A percentile compares a stretch with the other conserved stretches of the same genome.
Evolutionary conservation across 495 filamentous ascomycete species (phyloP).

Genomic region (Penicillium taxi): DNA sequence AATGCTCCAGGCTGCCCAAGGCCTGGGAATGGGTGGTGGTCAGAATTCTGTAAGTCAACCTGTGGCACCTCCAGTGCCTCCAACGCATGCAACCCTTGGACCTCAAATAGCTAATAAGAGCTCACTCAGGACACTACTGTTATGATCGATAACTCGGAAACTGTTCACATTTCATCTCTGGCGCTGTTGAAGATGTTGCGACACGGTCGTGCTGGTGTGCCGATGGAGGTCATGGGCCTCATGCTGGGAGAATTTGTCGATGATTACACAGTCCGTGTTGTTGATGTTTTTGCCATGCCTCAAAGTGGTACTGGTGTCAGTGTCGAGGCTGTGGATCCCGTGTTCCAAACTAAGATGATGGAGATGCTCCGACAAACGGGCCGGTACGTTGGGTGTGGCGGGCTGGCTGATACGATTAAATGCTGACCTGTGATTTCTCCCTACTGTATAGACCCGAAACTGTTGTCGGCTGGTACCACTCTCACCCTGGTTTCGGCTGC

Average conservation of each 20-base stretch:
- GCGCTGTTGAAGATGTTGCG: constrained; percentile 97
- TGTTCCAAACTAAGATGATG: constrained; percentile 99
- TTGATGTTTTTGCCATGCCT: constrained; percentile 99
- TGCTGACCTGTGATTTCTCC: background rate
- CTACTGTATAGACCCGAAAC: constrained; percentile 65
- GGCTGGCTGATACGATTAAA: background rate
- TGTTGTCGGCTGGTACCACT: constrained; percentile 99
- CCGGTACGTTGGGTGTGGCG: constrained; percentile 49
- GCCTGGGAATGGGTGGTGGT: constrained; percentile 64
- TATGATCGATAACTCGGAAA: constrained; percentile 97
- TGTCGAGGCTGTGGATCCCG: constrained; percentile 95
- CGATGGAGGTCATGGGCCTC: constrained; percentile 99
- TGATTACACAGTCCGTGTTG: constrained; percentile 95
- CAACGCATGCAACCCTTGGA: background rate
- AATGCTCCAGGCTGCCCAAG: constrained; percentile 71
- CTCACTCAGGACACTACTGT: constrained; percentile 64
- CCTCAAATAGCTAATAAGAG: constrained; percentile 9
- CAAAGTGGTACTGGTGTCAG: constrained; percentile 97
- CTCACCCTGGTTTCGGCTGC: constrained; percentile 97
- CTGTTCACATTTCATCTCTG: constrained; percentile 96
- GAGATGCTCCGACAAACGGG: constrained; percentile 97
- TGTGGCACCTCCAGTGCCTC: constrained; percentile 3
- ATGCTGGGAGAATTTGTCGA: constrained; percentile 99
- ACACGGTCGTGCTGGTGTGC: constrained; percentile 93
- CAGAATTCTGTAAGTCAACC: constrained; percentile 65